These are phyloP conservation scores for Penicillium sumatraense DNA, from an alignment of 2,329 filamentous ascomycete species.

Conservation along the genomic window DNA sequence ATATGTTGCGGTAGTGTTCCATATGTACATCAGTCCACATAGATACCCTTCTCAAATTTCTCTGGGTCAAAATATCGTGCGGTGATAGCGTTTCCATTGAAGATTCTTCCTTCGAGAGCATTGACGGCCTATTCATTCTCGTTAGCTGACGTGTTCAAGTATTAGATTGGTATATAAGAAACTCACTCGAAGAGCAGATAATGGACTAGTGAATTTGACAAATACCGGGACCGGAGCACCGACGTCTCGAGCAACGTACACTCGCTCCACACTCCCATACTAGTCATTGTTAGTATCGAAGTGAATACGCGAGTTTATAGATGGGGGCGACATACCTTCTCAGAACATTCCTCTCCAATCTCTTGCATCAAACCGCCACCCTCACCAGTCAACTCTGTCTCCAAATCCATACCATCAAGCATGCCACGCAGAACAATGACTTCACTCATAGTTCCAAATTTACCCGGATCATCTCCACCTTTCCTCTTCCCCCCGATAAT, in stretches of 20 bases:
- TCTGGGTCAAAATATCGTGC: conserved; percentile 82
- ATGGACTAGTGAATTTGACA: conserved; percentile 85
- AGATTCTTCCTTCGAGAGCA: conserved; percentile 82
- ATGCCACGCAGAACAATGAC: conserved; percentile 84
- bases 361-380: conserved; percentile 78
- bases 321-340: conserved; percentile 61
- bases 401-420: conserved; percentile 82
- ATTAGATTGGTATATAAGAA: conserved; percentile 22
- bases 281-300: conserved; percentile 36
- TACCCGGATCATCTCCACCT: conserved; percentile 52
- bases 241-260: conserved; percentile 71
- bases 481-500: conserved; percentile 78
- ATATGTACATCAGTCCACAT: conserved; percentile 37
- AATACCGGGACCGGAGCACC: conserved; percentile 70
- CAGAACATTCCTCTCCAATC: conserved; percentile 90
- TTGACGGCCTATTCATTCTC: conserved; percentile 73
- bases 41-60: conserved; percentile 75
- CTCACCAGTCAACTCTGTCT: conserved; percentile 70
- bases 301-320: neutral
- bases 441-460: conserved; percentile 75
- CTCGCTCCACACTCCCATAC: conserved; percentile 82
- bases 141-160: conserved; percentile 1
- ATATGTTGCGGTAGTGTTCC: neutral
- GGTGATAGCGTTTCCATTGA: conserved; percentile 83
- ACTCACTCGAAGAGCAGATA: conserved; percentile 81